Percentiles rank a stretch among this genome's conserved stretches.
These are phyloP conservation scores for Cytospora mali DNA, from an alignment of 2,329 filamentous ascomycete genomes.

Conservation along the genomic window DNA sequence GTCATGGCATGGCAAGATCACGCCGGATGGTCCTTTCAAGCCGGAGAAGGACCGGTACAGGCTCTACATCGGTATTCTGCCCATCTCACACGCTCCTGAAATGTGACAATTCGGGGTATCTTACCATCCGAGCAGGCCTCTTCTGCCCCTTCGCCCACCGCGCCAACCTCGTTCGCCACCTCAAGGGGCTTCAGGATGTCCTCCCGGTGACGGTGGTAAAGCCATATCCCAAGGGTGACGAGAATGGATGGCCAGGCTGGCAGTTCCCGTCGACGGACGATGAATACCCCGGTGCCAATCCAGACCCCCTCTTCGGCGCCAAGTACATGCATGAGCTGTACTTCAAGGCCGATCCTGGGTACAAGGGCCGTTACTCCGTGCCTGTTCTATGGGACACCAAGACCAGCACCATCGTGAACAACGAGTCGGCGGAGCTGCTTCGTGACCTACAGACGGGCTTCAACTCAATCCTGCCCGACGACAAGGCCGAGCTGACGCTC, in stretches of 20 bases:
- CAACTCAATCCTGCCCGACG: conserved; percentile 48
- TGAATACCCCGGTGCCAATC: conserved; percentile 61
- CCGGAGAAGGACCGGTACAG: conserved; percentile 35
- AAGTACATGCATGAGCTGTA: conserved; percentile 64
- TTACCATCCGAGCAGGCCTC: conserved; percentile 44
- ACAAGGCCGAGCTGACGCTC: conserved; percentile 48
- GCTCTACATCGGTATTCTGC: conserved; percentile 34
- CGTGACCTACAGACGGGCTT: conserved; percentile 61
- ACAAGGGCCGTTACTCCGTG: conserved; percentile 63
- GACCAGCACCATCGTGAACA: conserved; percentile 58
- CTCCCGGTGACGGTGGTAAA: conserved; percentile 62
- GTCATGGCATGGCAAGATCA: conserved; percentile 36
- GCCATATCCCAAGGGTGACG: conserved; percentile 67
- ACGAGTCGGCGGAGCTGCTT: conserved; percentile 62
- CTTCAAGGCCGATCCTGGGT: conserved; percentile 61
- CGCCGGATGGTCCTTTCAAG: conserved; percentile 31
- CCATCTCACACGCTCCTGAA: background rate
- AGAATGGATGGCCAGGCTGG: conserved; percentile 66
- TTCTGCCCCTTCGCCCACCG: conserved; percentile 70
- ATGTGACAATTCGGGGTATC: conserved; percentile 22
- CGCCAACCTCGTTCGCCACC: conserved; percentile 57
- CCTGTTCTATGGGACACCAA: conserved; percentile 65
- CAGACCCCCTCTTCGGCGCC: conserved; percentile 61
- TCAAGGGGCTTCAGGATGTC: conserved; percentile 58
- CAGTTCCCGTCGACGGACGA: conserved; percentile 55